Base-by-base conservation (phyloP, 768 basidiomycete species). In the Sporobolomyces phaffii region DNA sequence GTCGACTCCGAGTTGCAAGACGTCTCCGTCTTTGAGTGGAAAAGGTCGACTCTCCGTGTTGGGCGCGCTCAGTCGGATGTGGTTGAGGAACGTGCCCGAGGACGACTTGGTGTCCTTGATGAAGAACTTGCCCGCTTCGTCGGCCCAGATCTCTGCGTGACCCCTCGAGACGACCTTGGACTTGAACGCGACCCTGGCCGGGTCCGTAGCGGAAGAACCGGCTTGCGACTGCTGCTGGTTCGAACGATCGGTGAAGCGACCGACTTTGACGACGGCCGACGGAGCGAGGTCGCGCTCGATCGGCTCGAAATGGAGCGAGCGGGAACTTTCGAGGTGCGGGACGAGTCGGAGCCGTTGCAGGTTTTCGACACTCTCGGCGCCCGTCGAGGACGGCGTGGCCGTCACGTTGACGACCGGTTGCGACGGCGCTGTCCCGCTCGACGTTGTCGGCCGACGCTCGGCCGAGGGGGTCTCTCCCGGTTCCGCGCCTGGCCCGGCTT, bases 1-100 rank as follows among this genome's bases (percentile, higher is more conserved):
- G 77, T 98, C 93, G 31, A 98, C 91, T 3, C 94, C 93, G 1
- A 97, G 85, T 78, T 97, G 94, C 24, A 98, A 79, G 33, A 97
- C 83, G 79, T 97, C 93, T 1, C 94, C 94, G 68, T 97, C 93
- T 78, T 88, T 90, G 73, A 97, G 81, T 68, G 84, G 84, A 65
- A 82, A 86, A 1, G 90, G 84, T 43, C 85, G 80, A 7, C 86
- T 88, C 76, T 94, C 93, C 10, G 84, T 83, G 52, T 87, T 88
- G 15, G 93, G 91, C 1, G 86, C 81, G 41, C 86, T 86, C n/a
- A 98, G 82, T 50, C 93, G 80, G 60, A 93, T 85, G 76, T 97
- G 93, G 77, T 99, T 99, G 68, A 98, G 81, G 76, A 98, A 98
- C 1, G 94, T 99, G 29, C 94, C 94, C 0, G 87, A 87, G 53